Base-by-base conservation (phyloP, 139 green algal genomes). In the Volvox reticuliferus region DNA sequence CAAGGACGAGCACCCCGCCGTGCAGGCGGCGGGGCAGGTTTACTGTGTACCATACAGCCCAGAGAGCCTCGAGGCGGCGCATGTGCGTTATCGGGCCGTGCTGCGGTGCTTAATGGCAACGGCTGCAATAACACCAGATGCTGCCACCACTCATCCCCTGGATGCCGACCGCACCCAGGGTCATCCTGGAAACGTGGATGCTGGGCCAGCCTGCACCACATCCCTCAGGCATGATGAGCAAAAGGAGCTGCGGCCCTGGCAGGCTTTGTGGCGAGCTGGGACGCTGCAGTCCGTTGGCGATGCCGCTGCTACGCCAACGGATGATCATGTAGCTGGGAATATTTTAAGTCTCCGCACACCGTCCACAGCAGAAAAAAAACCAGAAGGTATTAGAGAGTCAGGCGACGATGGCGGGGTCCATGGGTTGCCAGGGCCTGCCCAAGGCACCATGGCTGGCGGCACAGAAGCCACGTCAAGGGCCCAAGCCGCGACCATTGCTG, bases 1-100 rank as follows among this genome's bases (percentile, higher is more conserved):
- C 44, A 55, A 55, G 44, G 44, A 55, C 44, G 44, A 55, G 44
- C 44, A 55, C 44, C 44, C 44, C 44, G 44, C 44, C 44, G 44
- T 55, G 44, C 44, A 55, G 44, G 44, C 13, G 33, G 77, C 77
- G 61, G 32, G 6, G 37, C 21, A 44, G 67, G 13, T n/a, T 33
- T 79, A 87, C 63, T n/a, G 86, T 19, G 61, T 90, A 32, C 86
- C 86, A 22, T 33, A 24, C 50, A 85, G 18, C 9, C 86, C 86
- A 3, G 86, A 90, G 75, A 78, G 22, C 6, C 55, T 90, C 24
- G 73, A 90, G 86, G 73, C 13, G 17, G 86, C 86, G 32, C 86
- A 90, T 28, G 86, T 19, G 32, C 73, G 86, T 14, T 90, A 90
- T 65, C 19, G 22, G 32, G 55, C 73, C 21, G 21, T n/a, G 1